Percentiles rank a stretch among this genome's conserved stretches.
phyloP scores from a whole-genome alignment of 2,329 filamentous ascomycete species.

The Chaetoscypha palmicola region DNA sequence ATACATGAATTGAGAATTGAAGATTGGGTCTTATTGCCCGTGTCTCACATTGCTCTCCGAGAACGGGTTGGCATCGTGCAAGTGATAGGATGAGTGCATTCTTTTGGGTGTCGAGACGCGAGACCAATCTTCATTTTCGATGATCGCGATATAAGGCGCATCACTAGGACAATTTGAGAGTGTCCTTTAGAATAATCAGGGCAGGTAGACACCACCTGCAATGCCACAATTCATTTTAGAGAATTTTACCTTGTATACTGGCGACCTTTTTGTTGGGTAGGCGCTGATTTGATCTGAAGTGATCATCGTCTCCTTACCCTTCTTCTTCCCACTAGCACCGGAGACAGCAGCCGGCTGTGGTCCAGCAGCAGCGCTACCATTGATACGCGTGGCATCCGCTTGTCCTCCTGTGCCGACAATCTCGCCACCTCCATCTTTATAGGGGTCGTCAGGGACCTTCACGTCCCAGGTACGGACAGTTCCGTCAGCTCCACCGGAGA shows the following conservation, averaged over 20 bases:
- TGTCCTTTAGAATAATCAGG: too few relatives aligned
- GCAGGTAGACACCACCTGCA: constrained; percentile 63
- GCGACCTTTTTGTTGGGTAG: constrained; percentile 93
- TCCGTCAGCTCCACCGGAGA: constrained; percentile 84
- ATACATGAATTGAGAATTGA: too few relatives aligned
- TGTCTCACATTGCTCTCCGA: too few relatives aligned
- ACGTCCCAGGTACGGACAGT: constrained; percentile 95
- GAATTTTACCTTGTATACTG: constrained; percentile 87
- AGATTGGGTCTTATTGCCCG: too few relatives aligned
- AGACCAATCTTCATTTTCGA: too few relatives aligned
- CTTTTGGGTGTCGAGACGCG: too few relatives aligned
- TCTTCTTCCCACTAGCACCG: constrained; percentile 53
- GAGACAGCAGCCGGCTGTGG: constrained; percentile 29
- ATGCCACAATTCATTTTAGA: constrained; percentile 93
- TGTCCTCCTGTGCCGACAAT: constrained; percentile 36
- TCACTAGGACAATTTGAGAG: too few relatives aligned
- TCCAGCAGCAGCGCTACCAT: constrained; percentile 27
- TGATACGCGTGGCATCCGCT: constrained; percentile 44
- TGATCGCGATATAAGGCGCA: too few relatives aligned
- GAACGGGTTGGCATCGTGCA: too few relatives aligned
- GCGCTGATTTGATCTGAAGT: constrained; percentile 90
- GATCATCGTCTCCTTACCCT: constrained; percentile 82
- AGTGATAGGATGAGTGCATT: too few relatives aligned
- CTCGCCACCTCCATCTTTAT: constrained; percentile 43
- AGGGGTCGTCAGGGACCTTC: constrained; percentile 59